Evolutionary conservation across 768 basidiomycete genomes (phyloP).

Genomic region (Collybiopsis confluens): DNA sequence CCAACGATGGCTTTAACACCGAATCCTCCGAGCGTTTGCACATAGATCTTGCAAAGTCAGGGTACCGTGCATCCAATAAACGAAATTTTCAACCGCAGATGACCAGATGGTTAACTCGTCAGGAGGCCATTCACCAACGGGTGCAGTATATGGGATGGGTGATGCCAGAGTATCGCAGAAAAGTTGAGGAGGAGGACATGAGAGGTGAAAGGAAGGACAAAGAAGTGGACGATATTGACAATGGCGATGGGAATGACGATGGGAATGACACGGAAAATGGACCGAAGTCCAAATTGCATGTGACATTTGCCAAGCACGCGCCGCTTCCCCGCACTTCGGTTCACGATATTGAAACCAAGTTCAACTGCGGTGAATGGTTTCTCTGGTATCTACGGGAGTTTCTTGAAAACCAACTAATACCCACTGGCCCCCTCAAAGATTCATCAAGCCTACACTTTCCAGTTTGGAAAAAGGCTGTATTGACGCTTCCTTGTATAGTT

Average conservation of each 20-base stretch:
- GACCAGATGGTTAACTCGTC: conserved; percentile 30
- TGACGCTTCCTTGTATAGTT: no score
- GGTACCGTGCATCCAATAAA: conserved; percentile 24
- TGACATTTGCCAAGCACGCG: no score
- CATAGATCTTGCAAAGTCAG: conserved; percentile 37
- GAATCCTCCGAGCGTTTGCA: conserved; percentile 35
- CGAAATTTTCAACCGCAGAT: conserved; percentile 31
- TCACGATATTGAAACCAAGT: no score
- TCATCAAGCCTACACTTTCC: no score
- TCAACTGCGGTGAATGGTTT: no score
- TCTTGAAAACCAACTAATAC: no score
- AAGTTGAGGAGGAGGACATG: conserved; percentile 14
- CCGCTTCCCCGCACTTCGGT: no score
- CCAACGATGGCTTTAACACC: conserved; percentile 29
- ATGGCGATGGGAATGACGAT: background rate
- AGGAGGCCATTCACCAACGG: conserved; percentile 27
- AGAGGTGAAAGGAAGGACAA: conserved; percentile 11
- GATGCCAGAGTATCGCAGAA: background rate
- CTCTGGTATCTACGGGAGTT: no score
- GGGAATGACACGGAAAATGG: background rate
- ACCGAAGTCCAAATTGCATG: no score
- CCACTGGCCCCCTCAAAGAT: no score
- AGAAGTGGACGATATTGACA: conserved; percentile 2
- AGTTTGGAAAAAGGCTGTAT: no score
- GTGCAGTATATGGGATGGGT: conserved; percentile 25